phyloP scores from a whole-genome alignment of 257 asterid genomes.

The Fraxinus cuspidata region DNA sequence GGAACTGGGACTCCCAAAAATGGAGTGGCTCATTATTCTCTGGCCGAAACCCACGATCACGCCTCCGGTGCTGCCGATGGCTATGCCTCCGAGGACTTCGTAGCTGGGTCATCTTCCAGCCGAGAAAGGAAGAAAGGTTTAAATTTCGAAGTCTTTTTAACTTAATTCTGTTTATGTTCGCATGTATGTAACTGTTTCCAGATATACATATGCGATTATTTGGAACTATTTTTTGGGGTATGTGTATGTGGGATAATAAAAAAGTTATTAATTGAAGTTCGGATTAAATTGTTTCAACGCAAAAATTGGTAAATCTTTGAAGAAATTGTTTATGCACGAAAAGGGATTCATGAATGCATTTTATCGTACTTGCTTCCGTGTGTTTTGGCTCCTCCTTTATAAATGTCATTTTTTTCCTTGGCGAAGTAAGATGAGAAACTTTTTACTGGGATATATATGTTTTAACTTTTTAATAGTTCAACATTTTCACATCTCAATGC shows the following conservation, averaged over 20 bases:
- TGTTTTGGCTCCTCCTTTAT: too few species aligned
- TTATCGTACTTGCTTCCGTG: too few species aligned
- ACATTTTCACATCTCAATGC: neutral
- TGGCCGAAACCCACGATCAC: slow-evolving; percentile 84
- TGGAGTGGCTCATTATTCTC: slow-evolving; percentile 66
- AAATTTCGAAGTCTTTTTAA: neutral
- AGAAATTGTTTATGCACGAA: neutral
- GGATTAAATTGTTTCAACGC: neutral
- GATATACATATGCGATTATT: too few species aligned
- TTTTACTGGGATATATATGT: too few species aligned
- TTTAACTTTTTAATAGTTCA: too few species aligned
- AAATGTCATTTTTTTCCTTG: neutral
- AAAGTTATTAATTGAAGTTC: too few species aligned
- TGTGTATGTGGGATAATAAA: neutral
- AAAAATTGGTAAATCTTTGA: neutral
- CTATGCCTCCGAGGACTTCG: slow-evolving; percentile 93
- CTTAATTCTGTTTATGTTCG: neutral
- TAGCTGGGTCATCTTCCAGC: slow-evolving; percentile 80
- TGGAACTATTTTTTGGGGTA: neutral
- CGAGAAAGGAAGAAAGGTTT: slow-evolving; percentile 97
- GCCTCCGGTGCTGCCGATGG: slow-evolving; percentile 73
- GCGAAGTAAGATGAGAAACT: neutral
- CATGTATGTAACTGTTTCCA: too few species aligned
- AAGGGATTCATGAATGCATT: neutral
- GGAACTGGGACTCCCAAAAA: slow-evolving; percentile 57